Conservation (phyloP, 306 rosid species). For the Pyrus betulifolia region DNA sequence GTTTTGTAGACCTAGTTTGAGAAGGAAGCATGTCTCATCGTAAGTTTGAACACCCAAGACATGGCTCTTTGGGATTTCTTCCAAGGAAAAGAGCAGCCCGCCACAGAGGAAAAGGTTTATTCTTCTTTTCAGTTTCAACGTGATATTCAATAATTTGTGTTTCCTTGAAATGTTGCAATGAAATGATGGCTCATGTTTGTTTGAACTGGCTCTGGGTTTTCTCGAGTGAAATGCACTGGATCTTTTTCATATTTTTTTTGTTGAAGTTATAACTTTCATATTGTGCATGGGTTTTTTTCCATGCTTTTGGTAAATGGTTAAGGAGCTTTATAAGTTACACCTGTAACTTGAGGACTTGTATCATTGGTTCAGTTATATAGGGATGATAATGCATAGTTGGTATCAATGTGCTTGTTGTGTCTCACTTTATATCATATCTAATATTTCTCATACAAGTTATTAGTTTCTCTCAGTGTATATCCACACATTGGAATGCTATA, state of each 20-base stretch:
- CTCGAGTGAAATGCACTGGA: no score
- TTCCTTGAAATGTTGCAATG: not conserved
- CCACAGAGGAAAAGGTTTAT: slow-evolving; percentile 49
- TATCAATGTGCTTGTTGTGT: no score
- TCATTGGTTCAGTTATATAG: not conserved
- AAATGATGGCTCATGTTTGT: not conserved
- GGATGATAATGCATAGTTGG: no score
- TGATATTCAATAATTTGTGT: not conserved
- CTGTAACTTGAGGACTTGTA: not conserved
- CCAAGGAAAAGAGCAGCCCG: slow-evolving; percentile 49
- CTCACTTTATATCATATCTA: no score
- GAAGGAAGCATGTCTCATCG: slow-evolving; percentile 42
- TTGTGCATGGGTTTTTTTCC: no score
- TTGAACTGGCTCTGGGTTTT: not conserved
- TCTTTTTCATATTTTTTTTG: no score
- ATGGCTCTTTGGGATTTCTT: slow-evolving; percentile 51
- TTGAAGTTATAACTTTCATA: no score
- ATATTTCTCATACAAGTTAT: not conserved
- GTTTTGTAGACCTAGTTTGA: slow-evolving; percentile 3
- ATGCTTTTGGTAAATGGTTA: no score
- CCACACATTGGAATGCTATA: not conserved
- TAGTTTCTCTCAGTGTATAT: not conserved
- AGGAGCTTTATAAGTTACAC: not conserved
- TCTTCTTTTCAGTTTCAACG: not conserved
- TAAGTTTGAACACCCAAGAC: slow-evolving; percentile 54